Conservation (phyloP, 208 protist genomes). For the Trypanosoma scelopori region DNA sequence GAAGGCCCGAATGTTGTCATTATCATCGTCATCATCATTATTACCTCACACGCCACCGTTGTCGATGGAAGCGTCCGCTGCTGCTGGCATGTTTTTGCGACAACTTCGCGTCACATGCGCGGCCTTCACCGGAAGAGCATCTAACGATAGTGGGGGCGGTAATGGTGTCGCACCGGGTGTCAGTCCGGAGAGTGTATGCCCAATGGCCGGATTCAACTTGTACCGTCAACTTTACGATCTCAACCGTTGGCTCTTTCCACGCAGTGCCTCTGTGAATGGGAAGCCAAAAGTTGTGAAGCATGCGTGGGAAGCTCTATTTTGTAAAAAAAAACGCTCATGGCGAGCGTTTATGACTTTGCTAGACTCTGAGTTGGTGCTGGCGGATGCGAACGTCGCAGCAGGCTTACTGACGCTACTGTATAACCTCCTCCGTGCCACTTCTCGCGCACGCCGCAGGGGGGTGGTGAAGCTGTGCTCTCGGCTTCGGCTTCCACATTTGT, state of each 20-base stretch:
- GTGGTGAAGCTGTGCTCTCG: constrained; percentile 51
- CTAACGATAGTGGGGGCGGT: neutral
- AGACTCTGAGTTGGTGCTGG: constrained; percentile 39
- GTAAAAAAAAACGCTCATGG: constrained; percentile 56
- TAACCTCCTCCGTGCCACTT: constrained; percentile 56
- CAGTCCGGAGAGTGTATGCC: constrained; percentile 2
- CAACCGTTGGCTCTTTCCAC: constrained; percentile 20
- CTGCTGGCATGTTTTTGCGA: constrained; percentile 18
- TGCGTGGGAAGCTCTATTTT: constrained; percentile 56
- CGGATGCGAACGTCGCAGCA: constrained; percentile 35
- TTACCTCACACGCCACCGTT: neutral
- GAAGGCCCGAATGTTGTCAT: neutral
- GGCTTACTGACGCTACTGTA: constrained; percentile 64
- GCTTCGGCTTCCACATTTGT: constrained; percentile 42
- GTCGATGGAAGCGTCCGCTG: neutral
- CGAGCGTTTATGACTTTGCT: constrained; percentile 46
- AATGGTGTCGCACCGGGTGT: neutral
- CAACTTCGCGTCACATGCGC: constrained; percentile 18
- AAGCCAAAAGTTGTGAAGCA: constrained; percentile 15
- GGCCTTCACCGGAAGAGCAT: neutral
- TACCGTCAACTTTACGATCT: constrained; percentile 21
- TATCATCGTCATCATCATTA: no score
- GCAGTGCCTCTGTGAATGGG: neutral
- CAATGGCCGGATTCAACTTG: constrained; percentile 10
- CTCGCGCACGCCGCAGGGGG: constrained; percentile 14